Conservation (phyloP, 768 basidiomycete species). For the Lactifluus pinguis region DNA sequence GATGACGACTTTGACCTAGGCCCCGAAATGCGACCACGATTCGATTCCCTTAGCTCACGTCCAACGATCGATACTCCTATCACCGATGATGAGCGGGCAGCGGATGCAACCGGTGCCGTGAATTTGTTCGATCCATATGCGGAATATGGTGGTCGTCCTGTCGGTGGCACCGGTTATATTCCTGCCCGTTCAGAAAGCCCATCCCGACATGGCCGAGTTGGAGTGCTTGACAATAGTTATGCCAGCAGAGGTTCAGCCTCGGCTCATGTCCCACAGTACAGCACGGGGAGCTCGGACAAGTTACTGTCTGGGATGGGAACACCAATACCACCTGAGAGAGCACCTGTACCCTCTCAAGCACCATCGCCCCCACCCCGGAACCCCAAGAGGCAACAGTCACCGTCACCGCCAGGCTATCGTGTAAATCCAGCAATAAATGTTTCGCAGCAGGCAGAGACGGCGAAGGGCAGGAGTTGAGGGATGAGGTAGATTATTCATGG, state of each 20-base stretch:
- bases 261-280: constrained; percentile 40
- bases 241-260: constrained; percentile 23
- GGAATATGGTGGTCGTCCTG: constrained; percentile 8
- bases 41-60: constrained; percentile 20
- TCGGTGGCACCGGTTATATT: constrained; percentile 33
- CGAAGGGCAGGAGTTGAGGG: background rate
- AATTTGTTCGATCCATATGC: constrained; percentile 14
- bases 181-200: constrained; percentile 42
- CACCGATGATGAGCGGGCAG: constrained; percentile 18
- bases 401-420: constrained; percentile 2
- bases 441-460: background rate
- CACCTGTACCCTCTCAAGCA: background rate
- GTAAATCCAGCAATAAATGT: constrained; percentile 1
- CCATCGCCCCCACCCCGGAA: constrained; percentile 15
- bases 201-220: constrained; percentile 26
- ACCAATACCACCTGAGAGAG: background rate
- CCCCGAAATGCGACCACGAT: constrained; percentile 17
- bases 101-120: background rate
- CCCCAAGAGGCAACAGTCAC: constrained; percentile 1
- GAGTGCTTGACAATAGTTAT: constrained; percentile 19
- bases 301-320: constrained; percentile 33
- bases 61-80: constrained; percentile 18
- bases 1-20: constrained; percentile 32
- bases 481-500: constrained; percentile 6
- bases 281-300: constrained; percentile 52